Evolutionary conservation across 768 basidiomycete genomes (phyloP).

Genomic region (Phallus indusiatus): DNA sequence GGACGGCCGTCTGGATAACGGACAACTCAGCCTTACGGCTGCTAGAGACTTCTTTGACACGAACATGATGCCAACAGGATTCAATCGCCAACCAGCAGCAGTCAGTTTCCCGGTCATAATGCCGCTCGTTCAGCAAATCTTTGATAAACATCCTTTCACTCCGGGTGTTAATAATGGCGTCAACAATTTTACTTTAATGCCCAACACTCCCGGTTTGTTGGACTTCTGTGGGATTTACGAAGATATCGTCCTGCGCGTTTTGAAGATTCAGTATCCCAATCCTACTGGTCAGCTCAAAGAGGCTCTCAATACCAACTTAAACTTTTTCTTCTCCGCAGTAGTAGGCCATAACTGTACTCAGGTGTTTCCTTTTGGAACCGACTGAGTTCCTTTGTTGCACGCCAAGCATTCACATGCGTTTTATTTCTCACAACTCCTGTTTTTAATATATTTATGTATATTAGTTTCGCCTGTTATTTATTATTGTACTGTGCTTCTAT

Average conservation of each 20-base stretch:
- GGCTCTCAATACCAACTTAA: slow-evolving; percentile 5
- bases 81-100: neutral
- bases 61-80: neutral
- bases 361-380: neutral
- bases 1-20: neutral
- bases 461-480: no score
- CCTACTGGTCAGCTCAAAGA: slow-evolving; percentile 1
- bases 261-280: slow-evolving; percentile 6
- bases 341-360: neutral
- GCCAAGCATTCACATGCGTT: no score
- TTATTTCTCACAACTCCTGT: no score
- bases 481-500: no score
- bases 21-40: neutral
- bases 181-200: neutral
- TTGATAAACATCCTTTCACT: neutral
- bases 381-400: no score
- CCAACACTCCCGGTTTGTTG: neutral
- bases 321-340: neutral
- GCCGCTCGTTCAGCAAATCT: neutral
- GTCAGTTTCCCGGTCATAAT: neutral
- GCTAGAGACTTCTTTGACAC: slow-evolving; percentile 4
- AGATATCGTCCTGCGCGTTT: neutral
- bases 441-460: no score
- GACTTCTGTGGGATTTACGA: slow-evolving; percentile 1
- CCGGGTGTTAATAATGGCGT: slow-evolving; percentile 6